Evolutionary conservation across 306 rosid genomes (phyloP), one percentile per base, ranked within the genome.

Genomic region (Rosa multiflora): DNA sequence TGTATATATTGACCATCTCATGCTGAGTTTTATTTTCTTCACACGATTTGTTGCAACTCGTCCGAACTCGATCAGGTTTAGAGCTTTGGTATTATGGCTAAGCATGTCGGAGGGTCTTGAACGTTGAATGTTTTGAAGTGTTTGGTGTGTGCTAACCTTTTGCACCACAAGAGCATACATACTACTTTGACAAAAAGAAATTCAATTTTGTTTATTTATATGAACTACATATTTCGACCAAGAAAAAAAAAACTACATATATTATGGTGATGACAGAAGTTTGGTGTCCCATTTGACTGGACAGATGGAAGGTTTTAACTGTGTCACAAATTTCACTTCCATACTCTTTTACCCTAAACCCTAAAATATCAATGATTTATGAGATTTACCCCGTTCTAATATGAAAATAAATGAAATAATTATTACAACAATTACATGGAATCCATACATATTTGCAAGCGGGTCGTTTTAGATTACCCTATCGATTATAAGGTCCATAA

Each of bases 111-210:
- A 73, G 0, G 17, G 11, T 58, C 48, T 73, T 73, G 66, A 73
- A 73, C 12, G 71, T 67, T 67, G 71, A 67, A 67, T 40, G 47
- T 39, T 15, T 67, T 52, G 49, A 10, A 35, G 20, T 20, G 42
- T 73, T 20, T 63, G 76, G 66, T 6, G 49, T 10, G 6, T 73
- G 76, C 76, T 53, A 20, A 37, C 48, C 49, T 20, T 73, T 26
- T 71, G 29, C 61, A 26, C 62, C 63, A 59, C 66, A 59, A 20
- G 15, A 23, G 5, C 66, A 17, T 3, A 10, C 26, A 66, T 7
- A 29, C 21, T 35, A 35, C 23, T 72, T n/a, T 18, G 17, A 52
- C 6, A 37, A 44, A 8, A 18, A 32, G 3, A 26, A 11, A 4
- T 72, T 61, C 40, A 59, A 59, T 59, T 21, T 1, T 8, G 4